phyloP scores from a whole-genome alignment of 768 basidiomycete species.

The Infundibulicybe gibba region DNA sequence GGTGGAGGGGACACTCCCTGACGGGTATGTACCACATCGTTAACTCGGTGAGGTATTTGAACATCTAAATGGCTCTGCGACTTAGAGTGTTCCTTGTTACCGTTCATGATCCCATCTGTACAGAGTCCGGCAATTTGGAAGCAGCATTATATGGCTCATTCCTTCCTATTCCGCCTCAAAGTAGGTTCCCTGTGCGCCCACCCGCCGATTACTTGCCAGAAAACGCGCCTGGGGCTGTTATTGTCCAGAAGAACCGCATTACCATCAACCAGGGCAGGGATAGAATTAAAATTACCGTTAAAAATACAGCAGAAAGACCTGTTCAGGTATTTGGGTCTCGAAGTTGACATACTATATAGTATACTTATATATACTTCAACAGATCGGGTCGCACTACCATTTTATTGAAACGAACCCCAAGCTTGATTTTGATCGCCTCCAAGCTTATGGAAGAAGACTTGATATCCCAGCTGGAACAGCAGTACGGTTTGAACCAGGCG shows the following conservation, averaged over 20 bases:
- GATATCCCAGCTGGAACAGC: constrained; percentile 96
- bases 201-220: constrained; percentile 45
- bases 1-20: constrained; percentile 89
- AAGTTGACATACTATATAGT: neutral
- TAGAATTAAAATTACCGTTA: constrained; percentile 69
- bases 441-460: constrained; percentile 80
- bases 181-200: constrained; percentile 59
- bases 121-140: constrained; percentile 70
- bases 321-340: constrained; percentile 60
- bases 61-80: constrained; percentile 2
- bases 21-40: constrained; percentile 52
- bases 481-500: constrained; percentile 94
- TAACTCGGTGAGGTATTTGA: no score
- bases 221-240: constrained; percentile 71
- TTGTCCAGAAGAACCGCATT: constrained; percentile 63
- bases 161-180: constrained; percentile 70
- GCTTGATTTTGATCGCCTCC: constrained; percentile 77
- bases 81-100: constrained; percentile 91
- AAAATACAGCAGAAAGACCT: constrained; percentile 90
- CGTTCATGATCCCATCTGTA: constrained; percentile 92
- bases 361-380: constrained; percentile 6
- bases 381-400: constrained; percentile 94
- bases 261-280: constrained; percentile 72
- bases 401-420: constrained; percentile 87
- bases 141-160: constrained; percentile 96